Conservation (phyloP, 495 filamentous ascomycete species). For the Xylaria sp. region DNA sequence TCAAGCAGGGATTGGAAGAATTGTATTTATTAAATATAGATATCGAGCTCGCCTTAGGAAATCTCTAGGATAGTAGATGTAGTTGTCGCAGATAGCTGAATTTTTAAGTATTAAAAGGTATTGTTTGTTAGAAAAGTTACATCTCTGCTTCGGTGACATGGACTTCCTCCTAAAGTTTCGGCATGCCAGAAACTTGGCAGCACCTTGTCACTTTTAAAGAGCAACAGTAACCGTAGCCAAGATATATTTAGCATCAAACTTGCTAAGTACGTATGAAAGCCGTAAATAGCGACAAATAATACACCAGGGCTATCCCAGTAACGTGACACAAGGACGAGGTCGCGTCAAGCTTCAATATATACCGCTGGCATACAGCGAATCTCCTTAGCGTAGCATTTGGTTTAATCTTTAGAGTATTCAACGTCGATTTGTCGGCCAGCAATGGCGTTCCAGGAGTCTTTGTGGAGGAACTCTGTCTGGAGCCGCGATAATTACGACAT, state of each 20-base stretch:
- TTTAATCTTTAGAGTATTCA: no score
- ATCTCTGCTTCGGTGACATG: not conserved
- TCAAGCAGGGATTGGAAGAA: not conserved
- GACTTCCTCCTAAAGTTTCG: not conserved
- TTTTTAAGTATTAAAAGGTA: not conserved
- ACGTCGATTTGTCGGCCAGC: not conserved
- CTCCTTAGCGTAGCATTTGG: not conserved
- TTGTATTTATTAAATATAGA: no score
- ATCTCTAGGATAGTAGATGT: not conserved
- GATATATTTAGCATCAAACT: not conserved
- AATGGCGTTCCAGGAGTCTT: not conserved
- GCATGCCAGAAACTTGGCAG: not conserved
- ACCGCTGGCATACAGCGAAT: not conserved
- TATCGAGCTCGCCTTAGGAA: not conserved
- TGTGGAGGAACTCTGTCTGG: constrained; percentile 32
- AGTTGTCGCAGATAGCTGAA: not conserved
- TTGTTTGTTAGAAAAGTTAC: not conserved
- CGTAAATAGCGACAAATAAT: not conserved
- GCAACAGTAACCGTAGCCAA: no score
- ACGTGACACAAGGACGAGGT: not conserved
- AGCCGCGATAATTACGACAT: constrained; percentile 32
- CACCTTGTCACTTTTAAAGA: not conserved
- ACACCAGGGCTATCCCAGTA: not conserved
- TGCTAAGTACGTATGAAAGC: no score
- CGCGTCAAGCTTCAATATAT: not conserved